Evolutionary conservation across 352 stramenopile species (phyloP).

Genomic region (Phytophthora constricta): DNA sequence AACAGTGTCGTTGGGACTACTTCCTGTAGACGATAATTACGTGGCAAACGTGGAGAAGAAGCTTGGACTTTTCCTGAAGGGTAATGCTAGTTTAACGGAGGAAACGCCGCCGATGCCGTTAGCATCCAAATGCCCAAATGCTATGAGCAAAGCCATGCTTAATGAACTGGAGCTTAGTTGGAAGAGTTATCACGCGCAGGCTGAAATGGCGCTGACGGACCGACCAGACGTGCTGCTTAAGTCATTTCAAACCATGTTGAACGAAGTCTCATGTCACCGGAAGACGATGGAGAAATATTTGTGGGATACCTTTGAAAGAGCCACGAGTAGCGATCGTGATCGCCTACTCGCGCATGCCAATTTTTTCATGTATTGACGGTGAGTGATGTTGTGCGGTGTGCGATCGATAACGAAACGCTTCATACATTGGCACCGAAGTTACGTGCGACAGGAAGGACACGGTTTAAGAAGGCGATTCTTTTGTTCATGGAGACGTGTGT

Average conservation of each 20-base stretch:
- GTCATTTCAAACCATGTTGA: constrained; percentile 20
- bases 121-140: constrained; percentile 20
- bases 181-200: constrained; percentile 38
- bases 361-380: constrained; percentile 36
- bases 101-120: constrained; percentile 32
- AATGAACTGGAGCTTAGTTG: constrained; percentile 52
- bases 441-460: constrained; percentile 4
- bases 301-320: neutral
- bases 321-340: constrained; percentile 17
- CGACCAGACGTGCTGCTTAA: neutral
- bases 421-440: constrained; percentile 37
- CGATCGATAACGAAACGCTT: constrained; percentile 43
- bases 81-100: neutral
- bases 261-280: constrained; percentile 26
- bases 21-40: constrained; percentile 24
- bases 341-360: constrained; percentile 32
- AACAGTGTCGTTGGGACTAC: constrained; percentile 2
- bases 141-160: constrained; percentile 46
- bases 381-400: constrained; percentile 45
- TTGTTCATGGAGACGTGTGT: constrained; percentile 73
- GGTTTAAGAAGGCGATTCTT: constrained; percentile 33
- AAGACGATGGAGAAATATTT: constrained; percentile 29
- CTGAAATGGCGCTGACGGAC: constrained; percentile 9
- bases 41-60: constrained; percentile 24
- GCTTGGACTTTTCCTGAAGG: constrained; percentile 19